Evolutionary conservation across 306 rosid genomes (phyloP), one percentile per base, ranked within the genome.

Genomic region (Benincasa hispida): DNA sequence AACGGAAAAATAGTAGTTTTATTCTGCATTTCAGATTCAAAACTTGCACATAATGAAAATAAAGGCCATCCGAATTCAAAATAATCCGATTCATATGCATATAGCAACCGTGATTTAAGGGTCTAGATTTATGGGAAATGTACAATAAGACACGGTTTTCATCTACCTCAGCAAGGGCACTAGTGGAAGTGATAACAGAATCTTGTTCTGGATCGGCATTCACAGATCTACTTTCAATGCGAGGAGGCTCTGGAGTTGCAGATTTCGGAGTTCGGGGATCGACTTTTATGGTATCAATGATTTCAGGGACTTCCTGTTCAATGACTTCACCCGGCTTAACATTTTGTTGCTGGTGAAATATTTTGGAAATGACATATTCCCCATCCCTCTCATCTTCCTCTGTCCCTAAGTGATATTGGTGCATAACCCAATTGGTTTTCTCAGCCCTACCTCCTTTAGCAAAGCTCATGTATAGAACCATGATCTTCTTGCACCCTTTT

Each of bases 211-310:
- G 55, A 58, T 84, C 88, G 41, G 81, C 34, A 69, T 82, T 79
- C 45, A 85, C 66, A 81, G 57, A 58, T 61, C 37, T 78, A 81
- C 65, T 80, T 81, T 87, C 91, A 68, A 37, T 48, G 53, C 75
- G 70, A 47, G 85, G 91, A 74, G 91, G 94, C 47, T 93, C 91
- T 8, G 93, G 96, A 72, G 91, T 91, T 56, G 34, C 89, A 2
- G 82, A 88, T 75, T 84, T 90, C 4, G 98, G 98, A 72, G 98
- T 91, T 78, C 83, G 85, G 2, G 97, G 97, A 79, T 83, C 90
- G 27, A 82, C 92, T 83, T 85, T 88, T 65, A 77, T 39, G 14
- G 69, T 28, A 79, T 88, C 91, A 41, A 1, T 54, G 41, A 37
- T 72, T 84, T 87, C 89, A 85, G 91, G 77, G 73, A 86, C 62